Evolutionary conservation across 768 basidiomycete species (phyloP).

Genomic region (Naganishia friedmannii): DNA sequence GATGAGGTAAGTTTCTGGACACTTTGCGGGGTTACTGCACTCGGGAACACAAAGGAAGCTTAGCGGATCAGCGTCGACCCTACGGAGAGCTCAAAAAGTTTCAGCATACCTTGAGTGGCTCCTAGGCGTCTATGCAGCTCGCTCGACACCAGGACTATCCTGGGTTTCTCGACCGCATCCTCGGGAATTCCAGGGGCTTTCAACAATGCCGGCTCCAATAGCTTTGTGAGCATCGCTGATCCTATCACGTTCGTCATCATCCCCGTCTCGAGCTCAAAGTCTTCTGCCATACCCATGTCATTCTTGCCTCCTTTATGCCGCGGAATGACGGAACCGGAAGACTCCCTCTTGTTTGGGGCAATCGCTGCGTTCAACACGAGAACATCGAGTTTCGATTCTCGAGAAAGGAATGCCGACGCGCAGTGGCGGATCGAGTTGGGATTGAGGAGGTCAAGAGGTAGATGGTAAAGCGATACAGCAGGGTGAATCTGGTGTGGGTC

Average conservation of each 20-base stretch:
- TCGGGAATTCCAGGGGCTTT: not conserved
- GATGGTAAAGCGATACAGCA: not conserved
- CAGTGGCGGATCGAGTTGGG: slow-evolving; percentile 18
- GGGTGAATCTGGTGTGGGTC: too few species aligned
- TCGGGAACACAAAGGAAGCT: not conserved
- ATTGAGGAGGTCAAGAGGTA: slow-evolving; percentile 25
- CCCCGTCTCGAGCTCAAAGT: slow-evolving; percentile 17
- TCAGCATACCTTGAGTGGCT: not conserved
- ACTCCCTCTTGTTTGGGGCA: slow-evolving; percentile 10
- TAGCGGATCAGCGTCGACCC: not conserved
- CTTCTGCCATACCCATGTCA: not conserved
- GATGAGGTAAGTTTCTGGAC: not conserved
- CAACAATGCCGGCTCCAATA: slow-evolving; percentile 6
- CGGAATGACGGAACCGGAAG: not conserved
- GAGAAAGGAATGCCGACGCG: slow-evolving; percentile 11
- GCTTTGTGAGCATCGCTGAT: slow-evolving; percentile 18
- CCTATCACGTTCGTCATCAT: slow-evolving; percentile 30
- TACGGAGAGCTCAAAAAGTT: not conserved
- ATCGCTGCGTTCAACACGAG: slow-evolving; percentile 22
- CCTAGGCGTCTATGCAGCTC: slow-evolving; percentile 28
- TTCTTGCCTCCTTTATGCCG: too few species aligned
- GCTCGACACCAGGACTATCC: slow-evolving; percentile 26
- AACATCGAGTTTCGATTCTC: slow-evolving; percentile 21
- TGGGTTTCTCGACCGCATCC: not conserved
- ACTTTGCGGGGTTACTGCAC: slow-evolving; percentile 4